Conservation (phyloP, 176 grass and related monocot species). For the Pontederia crassipes region DNA sequence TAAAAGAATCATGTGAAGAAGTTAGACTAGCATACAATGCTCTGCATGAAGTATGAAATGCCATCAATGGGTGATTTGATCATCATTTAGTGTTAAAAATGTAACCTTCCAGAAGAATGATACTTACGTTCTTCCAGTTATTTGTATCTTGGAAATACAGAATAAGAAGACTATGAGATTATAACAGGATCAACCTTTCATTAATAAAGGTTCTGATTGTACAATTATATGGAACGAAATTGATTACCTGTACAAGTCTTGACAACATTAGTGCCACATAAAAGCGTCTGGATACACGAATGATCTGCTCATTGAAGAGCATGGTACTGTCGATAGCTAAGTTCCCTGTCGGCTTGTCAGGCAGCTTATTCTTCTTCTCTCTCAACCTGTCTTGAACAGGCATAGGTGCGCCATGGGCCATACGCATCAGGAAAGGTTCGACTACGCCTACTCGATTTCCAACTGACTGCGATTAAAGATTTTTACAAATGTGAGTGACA, state of each 20-base stretch:
- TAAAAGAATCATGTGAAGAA: no score
- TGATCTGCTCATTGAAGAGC: constrained; percentile 46
- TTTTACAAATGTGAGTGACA: neutral
- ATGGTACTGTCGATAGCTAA: constrained; percentile 19
- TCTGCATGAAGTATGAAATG: no score
- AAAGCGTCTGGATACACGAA: constrained; percentile 85
- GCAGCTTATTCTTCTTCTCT: constrained; percentile 24
- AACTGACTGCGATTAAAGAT: constrained; percentile 50
- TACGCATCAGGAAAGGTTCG: constrained; percentile 89
- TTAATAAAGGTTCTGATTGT: neutral
- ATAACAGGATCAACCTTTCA: no score
- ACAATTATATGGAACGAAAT: neutral
- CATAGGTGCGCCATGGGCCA: constrained; percentile 72
- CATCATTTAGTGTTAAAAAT: no score
- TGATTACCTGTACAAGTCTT: constrained; percentile 68
- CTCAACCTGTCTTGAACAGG: constrained; percentile 41
- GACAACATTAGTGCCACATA: constrained; percentile 93
- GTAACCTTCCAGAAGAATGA: no score
- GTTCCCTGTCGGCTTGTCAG: constrained; percentile 16
- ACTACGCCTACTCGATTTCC: constrained; percentile 77
- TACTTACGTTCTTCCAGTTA: no score
- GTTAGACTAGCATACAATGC: no score
- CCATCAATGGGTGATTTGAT: no score
- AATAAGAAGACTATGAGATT: no score
- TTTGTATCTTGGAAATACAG: no score